A percentile compares a stretch with the other conserved stretches of the same genome.
These are phyloP conservation scores for Chlorella sp. DNA, from an alignment of 139 green algal genomes.

Conservation along the genomic window DNA sequence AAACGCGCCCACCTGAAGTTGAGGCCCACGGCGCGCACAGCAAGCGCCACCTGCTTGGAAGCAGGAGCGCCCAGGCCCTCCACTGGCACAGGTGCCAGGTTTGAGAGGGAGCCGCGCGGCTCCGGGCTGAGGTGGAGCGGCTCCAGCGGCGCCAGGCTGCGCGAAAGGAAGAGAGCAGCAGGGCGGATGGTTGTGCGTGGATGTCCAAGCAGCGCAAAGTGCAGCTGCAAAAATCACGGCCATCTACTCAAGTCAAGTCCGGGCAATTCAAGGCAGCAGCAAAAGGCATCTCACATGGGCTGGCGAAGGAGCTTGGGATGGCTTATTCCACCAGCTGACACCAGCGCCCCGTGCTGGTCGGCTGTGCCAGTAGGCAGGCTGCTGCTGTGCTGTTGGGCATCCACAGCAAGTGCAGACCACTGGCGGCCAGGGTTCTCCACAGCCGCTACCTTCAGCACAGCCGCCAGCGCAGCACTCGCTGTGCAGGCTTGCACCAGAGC, in stretches of 20 bases:
- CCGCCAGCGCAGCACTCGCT: background rate
- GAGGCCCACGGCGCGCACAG: constrained; percentile 56
- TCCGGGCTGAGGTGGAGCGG: constrained; percentile 34
- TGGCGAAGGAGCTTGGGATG: background rate
- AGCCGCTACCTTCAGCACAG: constrained; percentile 30
- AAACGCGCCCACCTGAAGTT: constrained; percentile 54
- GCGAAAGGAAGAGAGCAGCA: background rate
- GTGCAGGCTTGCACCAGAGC: no score
- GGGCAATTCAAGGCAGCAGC: no score
- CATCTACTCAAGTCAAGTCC: no score
- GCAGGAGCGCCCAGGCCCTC: background rate
- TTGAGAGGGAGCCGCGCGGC: constrained; percentile 63
- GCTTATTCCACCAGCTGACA: background rate
- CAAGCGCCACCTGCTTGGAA: constrained; percentile 31
- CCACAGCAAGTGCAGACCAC: background rate
- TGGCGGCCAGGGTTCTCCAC: constrained; percentile 1
- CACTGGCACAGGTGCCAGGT: constrained; percentile 52
- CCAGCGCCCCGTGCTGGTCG: constrained; percentile 5
- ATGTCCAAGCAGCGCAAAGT: no score
- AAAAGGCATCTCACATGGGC: background rate
- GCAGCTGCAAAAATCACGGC: no score
- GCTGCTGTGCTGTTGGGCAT: background rate
- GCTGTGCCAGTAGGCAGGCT: background rate
- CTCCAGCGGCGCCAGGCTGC: constrained; percentile 1
- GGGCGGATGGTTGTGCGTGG: no score